Percentiles rank a stretch among this genome's conserved stretches.
Evolutionary conservation across 2,329 filamentous ascomycete species (phyloP).

Genomic region (Stagonosporopsis rhizophila): DNA sequence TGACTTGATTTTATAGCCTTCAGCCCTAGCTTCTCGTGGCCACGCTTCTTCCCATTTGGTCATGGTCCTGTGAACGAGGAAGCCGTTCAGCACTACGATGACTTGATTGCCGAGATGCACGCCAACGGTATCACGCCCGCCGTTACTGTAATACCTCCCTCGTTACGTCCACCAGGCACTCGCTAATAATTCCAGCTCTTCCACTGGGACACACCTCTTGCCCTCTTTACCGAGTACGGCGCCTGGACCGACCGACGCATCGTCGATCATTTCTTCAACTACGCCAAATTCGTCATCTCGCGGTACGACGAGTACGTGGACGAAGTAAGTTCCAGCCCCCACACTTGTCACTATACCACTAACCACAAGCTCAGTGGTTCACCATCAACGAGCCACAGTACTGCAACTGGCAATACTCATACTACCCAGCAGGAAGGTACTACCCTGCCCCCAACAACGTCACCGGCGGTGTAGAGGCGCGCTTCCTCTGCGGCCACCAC

Average conservation of each 20-base stretch:
- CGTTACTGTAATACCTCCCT: slow-evolving; percentile 33
- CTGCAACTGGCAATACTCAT: slow-evolving; percentile 58
- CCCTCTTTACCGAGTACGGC: slow-evolving; percentile 52
- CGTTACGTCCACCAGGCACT: no score
- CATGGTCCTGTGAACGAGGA: slow-evolving; percentile 47
- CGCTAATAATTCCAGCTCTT: slow-evolving; percentile 36
- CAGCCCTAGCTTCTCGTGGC: slow-evolving; percentile 50
- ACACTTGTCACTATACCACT: neutral
- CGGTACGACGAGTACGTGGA: slow-evolving; percentile 52
- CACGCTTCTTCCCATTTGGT: slow-evolving; percentile 50
- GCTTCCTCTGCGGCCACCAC: slow-evolving; percentile 55
- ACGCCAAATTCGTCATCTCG: slow-evolving; percentile 53
- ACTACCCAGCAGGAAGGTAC: slow-evolving; percentile 54
- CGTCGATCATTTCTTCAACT: slow-evolving; percentile 53
- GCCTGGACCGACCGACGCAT: slow-evolving; percentile 51
- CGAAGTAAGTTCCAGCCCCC: slow-evolving; percentile 13
- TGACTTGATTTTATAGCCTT: slow-evolving; percentile 28
- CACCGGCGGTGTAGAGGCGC: slow-evolving; percentile 49
- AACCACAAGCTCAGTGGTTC: slow-evolving; percentile 38
- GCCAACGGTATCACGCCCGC: slow-evolving; percentile 46
- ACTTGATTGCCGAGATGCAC: slow-evolving; percentile 48
- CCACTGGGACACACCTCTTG: slow-evolving; percentile 54
- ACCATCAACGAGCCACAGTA: slow-evolving; percentile 55
- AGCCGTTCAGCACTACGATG: slow-evolving; percentile 50
- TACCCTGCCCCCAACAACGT: slow-evolving; percentile 56